phyloP scores from a whole-genome alignment of 768 basidiomycete genomes.

The Astraeus odoratus region DNA sequence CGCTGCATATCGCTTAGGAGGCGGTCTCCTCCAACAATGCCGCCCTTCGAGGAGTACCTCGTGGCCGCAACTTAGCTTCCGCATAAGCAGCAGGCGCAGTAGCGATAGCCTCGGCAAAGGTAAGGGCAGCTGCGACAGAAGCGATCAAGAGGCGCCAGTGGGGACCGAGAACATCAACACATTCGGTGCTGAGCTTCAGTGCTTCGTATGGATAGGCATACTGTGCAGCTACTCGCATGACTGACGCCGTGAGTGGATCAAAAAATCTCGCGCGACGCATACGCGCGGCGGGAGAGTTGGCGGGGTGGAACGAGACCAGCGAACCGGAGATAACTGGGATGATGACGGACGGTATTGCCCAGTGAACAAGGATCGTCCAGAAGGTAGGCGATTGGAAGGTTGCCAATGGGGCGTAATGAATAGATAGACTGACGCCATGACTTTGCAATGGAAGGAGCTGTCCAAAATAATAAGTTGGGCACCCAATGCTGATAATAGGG shows the following conservation, averaged over 20 bases:
- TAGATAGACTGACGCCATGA: slow-evolving; percentile 6
- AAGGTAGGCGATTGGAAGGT: slow-evolving; percentile 42
- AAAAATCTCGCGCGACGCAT: slow-evolving; percentile 27
- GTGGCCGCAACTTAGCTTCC: slow-evolving; percentile 21
- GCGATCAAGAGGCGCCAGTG: slow-evolving; percentile 52
- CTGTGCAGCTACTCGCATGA: slow-evolving; percentile 55
- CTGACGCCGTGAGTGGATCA: slow-evolving; percentile 60
- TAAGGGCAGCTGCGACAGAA: slow-evolving; percentile 51
- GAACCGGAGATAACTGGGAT: slow-evolving; percentile 51
- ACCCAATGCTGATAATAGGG: neutral
- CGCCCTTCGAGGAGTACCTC: slow-evolving; percentile 17
- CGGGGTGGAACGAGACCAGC: slow-evolving; percentile 57
- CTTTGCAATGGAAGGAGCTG: slow-evolving; percentile 14
- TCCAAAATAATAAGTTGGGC: slow-evolving; percentile 1
- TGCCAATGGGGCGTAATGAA: slow-evolving; percentile 44
- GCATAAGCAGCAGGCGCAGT: slow-evolving; percentile 35
- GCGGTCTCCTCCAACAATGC: slow-evolving; percentile 16
- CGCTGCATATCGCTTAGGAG: neutral
- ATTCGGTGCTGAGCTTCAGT: slow-evolving; percentile 19
- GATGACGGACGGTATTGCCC: slow-evolving; percentile 55
- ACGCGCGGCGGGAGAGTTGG: slow-evolving; percentile 22
- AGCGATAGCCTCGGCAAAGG: slow-evolving; percentile 60
- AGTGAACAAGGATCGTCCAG: slow-evolving; percentile 51
- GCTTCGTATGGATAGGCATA: slow-evolving; percentile 46
- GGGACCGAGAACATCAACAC: slow-evolving; percentile 49